A percentile compares a stretch with the other conserved stretches of the same genome.
These are phyloP conservation scores for Melanopsichium pennsylvanicum DNA, from an alignment of 1,284 basidiomycete species.

Conservation along the genomic window DNA sequence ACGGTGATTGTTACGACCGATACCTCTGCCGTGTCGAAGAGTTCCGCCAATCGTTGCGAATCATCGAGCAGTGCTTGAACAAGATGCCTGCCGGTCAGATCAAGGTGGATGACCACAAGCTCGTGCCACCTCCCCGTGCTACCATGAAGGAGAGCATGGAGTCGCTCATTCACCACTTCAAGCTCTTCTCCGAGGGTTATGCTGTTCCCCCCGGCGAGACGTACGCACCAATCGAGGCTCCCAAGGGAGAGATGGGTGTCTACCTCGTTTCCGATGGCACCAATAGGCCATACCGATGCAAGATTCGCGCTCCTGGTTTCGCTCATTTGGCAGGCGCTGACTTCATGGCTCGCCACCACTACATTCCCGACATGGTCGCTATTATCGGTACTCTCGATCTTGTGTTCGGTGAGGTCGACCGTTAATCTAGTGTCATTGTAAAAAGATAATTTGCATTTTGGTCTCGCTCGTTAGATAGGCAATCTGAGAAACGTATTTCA, in stretches of 20 bases:
- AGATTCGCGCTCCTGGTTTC: conserved; percentile 64
- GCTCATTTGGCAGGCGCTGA: conserved; percentile 64
- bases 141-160: conserved; percentile 99
- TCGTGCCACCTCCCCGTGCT: conserved; percentile 93
- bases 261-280: conserved; percentile 65
- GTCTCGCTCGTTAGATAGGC: conserved; percentile 12
- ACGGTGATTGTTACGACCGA: conserved; percentile 94
- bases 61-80: conserved; percentile 86
- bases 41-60: conserved; percentile 91
- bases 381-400: conserved; percentile 65
- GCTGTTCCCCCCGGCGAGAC: conserved; percentile 96
- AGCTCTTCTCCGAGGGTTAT: conserved; percentile 93
- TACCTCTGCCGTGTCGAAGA: conserved; percentile 98
- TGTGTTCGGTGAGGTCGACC: conserved; percentile 66
- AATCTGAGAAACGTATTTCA: conserved; percentile 4
- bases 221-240: conserved; percentile 96
- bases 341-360: conserved; percentile 63
- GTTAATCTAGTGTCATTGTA: conserved; percentile 1
- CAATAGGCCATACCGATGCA: conserved; percentile 65
- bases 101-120: conserved; percentile 97
- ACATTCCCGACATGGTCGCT: conserved; percentile 63
- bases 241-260: conserved; percentile 90
- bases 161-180: conserved; percentile 97
- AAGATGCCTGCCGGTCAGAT: conserved; percentile 93
- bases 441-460: background rate